These are phyloP conservation scores for Skeletonema potamos DNA, from an alignment of 108 stramenopile genomes.

Conservation along the genomic window DNA sequence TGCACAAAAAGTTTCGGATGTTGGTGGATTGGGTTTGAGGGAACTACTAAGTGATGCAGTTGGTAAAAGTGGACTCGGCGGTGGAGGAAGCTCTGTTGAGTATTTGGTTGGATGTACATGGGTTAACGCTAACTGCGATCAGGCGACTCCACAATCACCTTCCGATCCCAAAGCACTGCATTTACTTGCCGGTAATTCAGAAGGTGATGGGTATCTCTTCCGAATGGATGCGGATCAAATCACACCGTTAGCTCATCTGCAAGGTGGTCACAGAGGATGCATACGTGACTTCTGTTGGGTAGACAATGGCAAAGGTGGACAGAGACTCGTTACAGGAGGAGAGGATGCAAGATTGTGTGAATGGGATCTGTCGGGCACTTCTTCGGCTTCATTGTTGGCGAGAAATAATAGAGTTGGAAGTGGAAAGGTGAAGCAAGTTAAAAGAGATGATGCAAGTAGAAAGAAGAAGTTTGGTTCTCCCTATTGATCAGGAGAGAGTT, in stretches of 20 bases:
- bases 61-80: background rate
- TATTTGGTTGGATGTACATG: slow-evolving; percentile 51
- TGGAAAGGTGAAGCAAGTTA: background rate
- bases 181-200: slow-evolving; percentile 64
- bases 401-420: background rate
- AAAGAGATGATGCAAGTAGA: background rate
- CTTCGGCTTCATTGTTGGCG: too few species aligned
- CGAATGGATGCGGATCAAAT: slow-evolving; percentile 61
- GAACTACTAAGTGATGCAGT: slow-evolving; percentile 35
- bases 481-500: slow-evolving; percentile 8
- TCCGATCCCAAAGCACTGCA: slow-evolving; percentile 45
- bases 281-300: slow-evolving; percentile 69
- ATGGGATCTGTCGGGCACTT: slow-evolving; percentile 53
- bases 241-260: slow-evolving; percentile 33
- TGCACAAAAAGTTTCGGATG: slow-evolving; percentile 44
- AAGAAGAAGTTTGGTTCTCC: slow-evolving; percentile 27
- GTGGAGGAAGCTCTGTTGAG: slow-evolving; percentile 22
- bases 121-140: slow-evolving; percentile 5
- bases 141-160: background rate
- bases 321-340: slow-evolving; percentile 67
- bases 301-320: slow-evolving; percentile 17
- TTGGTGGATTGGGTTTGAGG: slow-evolving; percentile 35
- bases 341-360: slow-evolving; percentile 88
- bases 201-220: slow-evolving; percentile 72
- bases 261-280: slow-evolving; percentile 76